Evolutionary conservation across 192 early-diverging fungal genomes (phyloP).

Genomic region (Spinellus fusiger): DNA sequence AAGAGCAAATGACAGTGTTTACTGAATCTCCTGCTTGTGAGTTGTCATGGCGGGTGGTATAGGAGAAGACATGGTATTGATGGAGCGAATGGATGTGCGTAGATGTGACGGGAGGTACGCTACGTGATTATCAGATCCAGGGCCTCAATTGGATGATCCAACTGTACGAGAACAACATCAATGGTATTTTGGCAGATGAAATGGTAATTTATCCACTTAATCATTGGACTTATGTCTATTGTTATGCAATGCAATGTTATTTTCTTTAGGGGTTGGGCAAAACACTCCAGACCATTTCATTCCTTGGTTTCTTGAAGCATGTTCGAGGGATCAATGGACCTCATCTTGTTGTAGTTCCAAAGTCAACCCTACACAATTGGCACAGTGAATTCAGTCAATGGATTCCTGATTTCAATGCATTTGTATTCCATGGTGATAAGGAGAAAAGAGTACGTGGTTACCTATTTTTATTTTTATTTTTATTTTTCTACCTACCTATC

Average conservation of each 20-base stretch:
- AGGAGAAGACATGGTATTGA: not conserved
- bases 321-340: conserved; percentile 71
- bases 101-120: conserved; percentile 85
- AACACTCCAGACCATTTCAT: conserved; percentile 94
- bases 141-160: conserved; percentile 98
- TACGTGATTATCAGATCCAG: conserved; percentile 96
- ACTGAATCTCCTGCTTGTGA: conserved; percentile 85
- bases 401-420: conserved; percentile 82
- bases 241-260: not conserved
- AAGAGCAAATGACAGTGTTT: conserved; percentile 61
- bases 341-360: conserved; percentile 94
- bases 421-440: conserved; percentile 90
- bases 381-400: conserved; percentile 84
- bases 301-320: conserved; percentile 92
- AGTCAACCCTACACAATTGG: conserved; percentile 98
- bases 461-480: not conserved
- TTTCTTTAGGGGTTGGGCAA: conserved; percentile 79
- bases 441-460: conserved; percentile 59
- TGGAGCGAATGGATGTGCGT: not conserved
- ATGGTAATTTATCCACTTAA: conserved; percentile 55
- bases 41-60: not conserved
- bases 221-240: not conserved
- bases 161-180: conserved; percentile 94
- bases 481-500: not conserved
- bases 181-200: conserved; percentile 98